Evolutionary conservation across 1,284 basidiomycete genomes (phyloP), one percentile per base, ranked within the genome.

Genomic region (Ustilago trichophora): DNA sequence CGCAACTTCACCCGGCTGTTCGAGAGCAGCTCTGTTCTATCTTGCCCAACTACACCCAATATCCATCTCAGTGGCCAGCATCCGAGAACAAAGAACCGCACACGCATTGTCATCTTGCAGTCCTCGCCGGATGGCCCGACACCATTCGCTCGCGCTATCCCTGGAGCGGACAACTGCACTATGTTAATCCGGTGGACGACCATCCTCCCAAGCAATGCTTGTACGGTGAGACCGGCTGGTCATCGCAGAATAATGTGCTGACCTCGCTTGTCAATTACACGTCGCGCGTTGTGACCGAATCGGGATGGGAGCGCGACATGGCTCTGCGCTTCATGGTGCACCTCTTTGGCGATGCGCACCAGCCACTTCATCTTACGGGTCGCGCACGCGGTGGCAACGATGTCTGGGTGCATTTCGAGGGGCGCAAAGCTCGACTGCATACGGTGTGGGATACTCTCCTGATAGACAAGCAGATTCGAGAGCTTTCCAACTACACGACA

Each of bases 261-360:
- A 45, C 34, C 16, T 56, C 71, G 15, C 38, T 70, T 33, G 53
- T 55, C 69, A 82, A 80, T 55, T 76, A 81, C 57, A 75, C 80
- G 2, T 54, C 69, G 21, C 53, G 54, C 4, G 53, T 78, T 2
- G 38, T 52, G 44, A 60, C 50, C 11, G 44, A 67, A 35, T 51
- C 37, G 21, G 75, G 77, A 7, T 62, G 53, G 42, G 72, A 79
- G 48, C 80, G 82, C 12, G 85, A 85, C 70, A 83, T 84, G 76
- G 90, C 92, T 2, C 84, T 95, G 76, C 90, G 91, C 78, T 96
- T 95, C 84, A 84, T 97, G 43, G 87, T 93, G 31, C 93, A 97
- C 80, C 93, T 92, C 66, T 62, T 94, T 9, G 93, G 93, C 0
- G 93, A 96, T 78, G 85, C 94, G 85, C 93, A 95, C 77, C 89